These are phyloP conservation scores for Paramecium sonneborni DNA, from an alignment of 73 alveolate genomes.

Conservation along the genomic window DNA sequence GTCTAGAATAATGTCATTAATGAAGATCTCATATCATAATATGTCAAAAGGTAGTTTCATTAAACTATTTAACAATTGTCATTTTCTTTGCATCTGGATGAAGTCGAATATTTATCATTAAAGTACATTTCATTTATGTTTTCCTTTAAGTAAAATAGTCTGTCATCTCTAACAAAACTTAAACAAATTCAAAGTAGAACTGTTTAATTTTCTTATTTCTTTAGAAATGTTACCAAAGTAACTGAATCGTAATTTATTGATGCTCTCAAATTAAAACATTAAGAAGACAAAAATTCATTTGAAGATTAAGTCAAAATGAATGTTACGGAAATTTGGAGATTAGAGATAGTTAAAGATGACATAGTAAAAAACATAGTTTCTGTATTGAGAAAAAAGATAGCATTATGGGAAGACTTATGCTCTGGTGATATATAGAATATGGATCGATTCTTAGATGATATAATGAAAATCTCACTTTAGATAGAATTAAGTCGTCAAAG, in stretches of 20 bases:
- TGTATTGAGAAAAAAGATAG: conserved; percentile 16
- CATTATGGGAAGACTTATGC: conserved; percentile 33
- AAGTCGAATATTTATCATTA: conserved; percentile 21
- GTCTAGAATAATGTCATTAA: neutral
- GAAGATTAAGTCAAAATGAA: neutral
- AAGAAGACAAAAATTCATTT: neutral
- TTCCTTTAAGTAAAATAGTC: conserved; percentile 27
- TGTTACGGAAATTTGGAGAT: conserved; percentile 45
- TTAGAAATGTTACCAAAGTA: neutral
- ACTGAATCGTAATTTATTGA: conserved; percentile 5
- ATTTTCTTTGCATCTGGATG: neutral
- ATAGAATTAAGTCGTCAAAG: neutral
- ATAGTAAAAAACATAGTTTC: neutral
- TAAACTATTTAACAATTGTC: conserved; percentile 20
- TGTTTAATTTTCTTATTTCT: conserved; percentile 24
- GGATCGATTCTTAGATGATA: neutral
- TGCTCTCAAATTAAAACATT: neutral
- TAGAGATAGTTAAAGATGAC: conserved; percentile 34
- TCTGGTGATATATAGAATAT: neutral
- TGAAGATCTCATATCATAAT: conserved; percentile 24
- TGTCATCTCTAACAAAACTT: neutral
- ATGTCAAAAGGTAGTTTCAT: conserved; percentile 7
- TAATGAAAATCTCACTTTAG: neutral
- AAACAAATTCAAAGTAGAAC: conserved; percentile 32
- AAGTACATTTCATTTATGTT: conserved; percentile 40